Percentiles rank a stretch among this genome's conserved stretches.
Conservation (phyloP, 495 filamentous ascomycete species). For the Neurospora africana region DNA sequence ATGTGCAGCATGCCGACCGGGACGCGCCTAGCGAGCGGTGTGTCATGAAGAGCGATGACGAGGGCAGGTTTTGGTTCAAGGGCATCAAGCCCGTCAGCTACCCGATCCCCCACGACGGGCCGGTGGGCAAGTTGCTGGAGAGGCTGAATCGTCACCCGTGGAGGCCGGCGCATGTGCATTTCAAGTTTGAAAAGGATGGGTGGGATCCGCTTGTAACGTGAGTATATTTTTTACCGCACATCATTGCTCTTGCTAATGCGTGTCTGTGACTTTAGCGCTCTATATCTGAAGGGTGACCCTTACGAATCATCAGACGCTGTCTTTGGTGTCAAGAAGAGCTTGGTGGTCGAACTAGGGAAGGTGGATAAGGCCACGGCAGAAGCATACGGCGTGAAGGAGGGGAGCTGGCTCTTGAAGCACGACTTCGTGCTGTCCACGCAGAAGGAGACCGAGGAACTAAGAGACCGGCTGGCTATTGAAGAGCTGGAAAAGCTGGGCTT, state of each 20-base stretch:
- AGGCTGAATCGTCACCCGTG: slow-evolving; percentile 66
- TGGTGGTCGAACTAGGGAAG: slow-evolving; percentile 61
- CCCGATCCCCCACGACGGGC: slow-evolving; percentile 82
- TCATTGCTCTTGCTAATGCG: background rate
- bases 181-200: slow-evolving; percentile 79
- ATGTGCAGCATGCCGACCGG: slow-evolving; percentile 70
- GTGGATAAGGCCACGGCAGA: slow-evolving; percentile 49
- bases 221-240: slow-evolving; percentile 23
- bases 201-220: slow-evolving; percentile 84
- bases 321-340: slow-evolving; percentile 81
- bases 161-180: slow-evolving; percentile 84
- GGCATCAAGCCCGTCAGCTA: slow-evolving; percentile 82
- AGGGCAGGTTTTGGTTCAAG: slow-evolving; percentile 81
- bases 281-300: slow-evolving; percentile 75
- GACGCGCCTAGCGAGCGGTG: slow-evolving; percentile 69
- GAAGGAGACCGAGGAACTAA: slow-evolving; percentile 57
- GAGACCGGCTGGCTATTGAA: slow-evolving; percentile 59
- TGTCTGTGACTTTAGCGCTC: slow-evolving; percentile 37
- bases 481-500: slow-evolving; percentile 63
- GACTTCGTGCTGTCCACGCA: slow-evolving; percentile 68
- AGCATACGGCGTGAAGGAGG: slow-evolving; percentile 59
- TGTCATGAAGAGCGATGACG: slow-evolving; percentile 57
- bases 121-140: slow-evolving; percentile 69
- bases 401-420: slow-evolving; percentile 52
- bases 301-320: slow-evolving; percentile 89